Conservation (phyloP, 2,329 filamentous ascomycete genomes). For the Massarina eburnea region DNA sequence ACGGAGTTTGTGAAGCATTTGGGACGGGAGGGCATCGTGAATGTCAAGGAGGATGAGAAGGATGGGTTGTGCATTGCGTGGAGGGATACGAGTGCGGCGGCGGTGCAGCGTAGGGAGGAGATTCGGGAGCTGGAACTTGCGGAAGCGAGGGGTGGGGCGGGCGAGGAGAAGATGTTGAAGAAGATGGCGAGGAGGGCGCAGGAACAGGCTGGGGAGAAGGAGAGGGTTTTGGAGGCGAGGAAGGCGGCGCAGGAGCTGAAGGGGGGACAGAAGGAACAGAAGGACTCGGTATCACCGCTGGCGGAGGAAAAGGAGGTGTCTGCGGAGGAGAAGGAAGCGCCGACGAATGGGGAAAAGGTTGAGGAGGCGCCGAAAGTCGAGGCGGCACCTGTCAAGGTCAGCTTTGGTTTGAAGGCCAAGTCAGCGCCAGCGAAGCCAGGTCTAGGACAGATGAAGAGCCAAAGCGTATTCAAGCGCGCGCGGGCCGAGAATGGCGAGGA, state of each 20-base stretch:
- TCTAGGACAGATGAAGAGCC: conserved; percentile 37
- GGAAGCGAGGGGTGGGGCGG: conserved; percentile 87
- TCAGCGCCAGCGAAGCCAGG: conserved; percentile 25
- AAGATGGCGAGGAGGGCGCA: conserved; percentile 81
- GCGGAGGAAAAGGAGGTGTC: conserved; percentile 47
- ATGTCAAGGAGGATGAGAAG: conserved; percentile 80
- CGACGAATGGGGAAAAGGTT: conserved; percentile 72
- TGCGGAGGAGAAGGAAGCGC: conserved; percentile 40
- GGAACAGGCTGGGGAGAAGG: conserved; percentile 52
- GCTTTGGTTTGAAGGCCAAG: conserved; percentile 37
- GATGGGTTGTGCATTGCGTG: conserved; percentile 86
- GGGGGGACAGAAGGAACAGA: conserved; percentile 33
- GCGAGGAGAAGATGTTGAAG: conserved; percentile 78
- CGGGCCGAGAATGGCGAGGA: conserved; percentile 23
- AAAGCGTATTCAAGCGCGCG: conserved; percentile 42
- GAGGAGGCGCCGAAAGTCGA: conserved; percentile 43
- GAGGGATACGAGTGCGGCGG: conserved; percentile 90
- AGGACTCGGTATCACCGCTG: conserved; percentile 38
- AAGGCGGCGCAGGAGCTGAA: conserved; percentile 47
- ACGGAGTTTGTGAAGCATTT: conserved; percentile 89
- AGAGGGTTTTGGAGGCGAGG: conserved; percentile 37
- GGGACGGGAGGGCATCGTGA: conserved; percentile 81
- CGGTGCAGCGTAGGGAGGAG: conserved; percentile 76
- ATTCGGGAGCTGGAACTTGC: conserved; percentile 80
- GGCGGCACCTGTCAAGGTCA: conserved; percentile 33